Conservation (phyloP, 257 asterid genomes). For the Solanum medicagineum region DNA sequence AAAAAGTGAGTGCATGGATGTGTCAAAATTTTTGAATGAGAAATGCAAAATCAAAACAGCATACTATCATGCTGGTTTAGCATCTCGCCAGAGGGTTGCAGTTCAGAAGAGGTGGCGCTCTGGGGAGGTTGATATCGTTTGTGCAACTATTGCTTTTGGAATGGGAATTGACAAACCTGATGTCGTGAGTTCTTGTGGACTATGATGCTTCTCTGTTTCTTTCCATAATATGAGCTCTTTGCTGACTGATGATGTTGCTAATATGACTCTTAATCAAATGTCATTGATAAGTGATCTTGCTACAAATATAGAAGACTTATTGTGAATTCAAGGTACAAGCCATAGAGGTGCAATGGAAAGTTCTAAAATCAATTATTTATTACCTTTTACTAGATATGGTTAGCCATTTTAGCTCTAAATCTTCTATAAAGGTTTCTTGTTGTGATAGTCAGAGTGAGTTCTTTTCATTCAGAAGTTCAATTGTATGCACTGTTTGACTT, state of each 20-base stretch:
- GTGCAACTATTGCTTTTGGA: conserved; percentile 99
- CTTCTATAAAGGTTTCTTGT: background rate
- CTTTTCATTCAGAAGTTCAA: background rate
- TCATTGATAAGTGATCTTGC: background rate
- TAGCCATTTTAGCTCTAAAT: background rate
- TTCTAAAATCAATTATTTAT: background rate
- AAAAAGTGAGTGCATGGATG: conserved; percentile 81
- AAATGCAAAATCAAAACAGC: conserved; percentile 71
- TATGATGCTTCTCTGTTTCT: background rate
- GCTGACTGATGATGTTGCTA: background rate
- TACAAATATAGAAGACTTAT: background rate
- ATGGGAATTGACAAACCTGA: conserved; percentile 99
- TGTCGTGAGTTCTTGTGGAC: conserved; percentile 51
- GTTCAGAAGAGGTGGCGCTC: conserved; percentile 85
- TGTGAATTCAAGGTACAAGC: background rate
- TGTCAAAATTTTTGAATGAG: conserved; percentile 63
- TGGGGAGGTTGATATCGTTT: conserved; percentile 82
- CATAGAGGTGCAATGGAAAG: background rate
- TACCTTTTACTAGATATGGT: background rate
- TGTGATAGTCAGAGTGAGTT: background rate
- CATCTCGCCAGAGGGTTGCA: conserved; percentile 75
- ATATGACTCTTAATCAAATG: background rate
- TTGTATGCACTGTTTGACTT: background rate
- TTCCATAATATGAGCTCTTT: background rate
- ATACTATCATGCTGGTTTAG: conserved; percentile 88